Evolutionary conservation across 805 yeast genomes (phyloP).

Genomic region (Candida orba): DNA sequence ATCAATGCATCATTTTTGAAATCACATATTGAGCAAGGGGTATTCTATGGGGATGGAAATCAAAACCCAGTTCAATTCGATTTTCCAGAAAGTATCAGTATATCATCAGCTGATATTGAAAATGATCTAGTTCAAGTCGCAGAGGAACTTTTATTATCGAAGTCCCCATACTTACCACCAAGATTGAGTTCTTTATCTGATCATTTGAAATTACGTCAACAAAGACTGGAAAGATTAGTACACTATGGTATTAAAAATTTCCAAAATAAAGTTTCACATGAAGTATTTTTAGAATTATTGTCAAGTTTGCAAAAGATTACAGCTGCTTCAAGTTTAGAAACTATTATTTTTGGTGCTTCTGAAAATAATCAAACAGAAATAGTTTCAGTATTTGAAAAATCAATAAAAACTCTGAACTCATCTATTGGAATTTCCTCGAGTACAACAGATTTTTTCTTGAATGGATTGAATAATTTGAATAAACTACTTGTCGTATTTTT

Average conservation of each 20-base stretch:
- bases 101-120: slow-evolving; percentile 40
- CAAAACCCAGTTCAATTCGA: slow-evolving; percentile 43
- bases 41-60: slow-evolving; percentile 45
- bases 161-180: slow-evolving; percentile 50
- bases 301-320: slow-evolving; percentile 36
- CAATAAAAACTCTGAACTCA: slow-evolving; percentile 5
- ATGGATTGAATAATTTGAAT: slow-evolving; percentile 22
- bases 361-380: background rate
- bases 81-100: slow-evolving; percentile 36
- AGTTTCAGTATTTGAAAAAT: slow-evolving; percentile 5
- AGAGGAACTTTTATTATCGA: slow-evolving; percentile 49
- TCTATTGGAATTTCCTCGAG: slow-evolving; percentile 11
- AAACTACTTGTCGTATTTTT: slow-evolving; percentile 21
- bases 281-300: slow-evolving; percentile 33
- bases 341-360: slow-evolving; percentile 1
- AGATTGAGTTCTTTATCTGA: slow-evolving; percentile 42
- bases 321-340: slow-evolving; percentile 31
- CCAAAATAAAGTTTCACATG: slow-evolving; percentile 24
- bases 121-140: slow-evolving; percentile 44
- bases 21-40: slow-evolving; percentile 79
- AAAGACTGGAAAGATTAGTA: slow-evolving; percentile 38
- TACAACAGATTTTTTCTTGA: slow-evolving; percentile 20
- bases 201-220: slow-evolving; percentile 44
- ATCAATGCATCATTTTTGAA: slow-evolving; percentile 37
- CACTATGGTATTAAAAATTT: slow-evolving; percentile 41